These are phyloP conservation scores for Cytospora piceicola DNA, from an alignment of 2,329 filamentous ascomycete genomes.

Conservation along the genomic window DNA sequence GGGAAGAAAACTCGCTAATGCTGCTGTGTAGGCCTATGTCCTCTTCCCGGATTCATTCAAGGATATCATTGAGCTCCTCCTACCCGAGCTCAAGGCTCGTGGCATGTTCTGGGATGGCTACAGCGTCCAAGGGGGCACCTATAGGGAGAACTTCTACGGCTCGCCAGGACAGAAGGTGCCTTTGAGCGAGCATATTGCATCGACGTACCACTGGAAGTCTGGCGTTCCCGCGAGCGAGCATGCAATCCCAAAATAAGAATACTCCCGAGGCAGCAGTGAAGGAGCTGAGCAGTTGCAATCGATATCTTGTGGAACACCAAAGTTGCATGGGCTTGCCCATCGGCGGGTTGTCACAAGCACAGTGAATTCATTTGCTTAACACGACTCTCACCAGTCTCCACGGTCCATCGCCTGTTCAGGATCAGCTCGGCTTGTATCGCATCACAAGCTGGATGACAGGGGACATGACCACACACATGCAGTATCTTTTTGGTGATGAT, in stretches of 20 bases:
- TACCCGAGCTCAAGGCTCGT: constrained; percentile 63
- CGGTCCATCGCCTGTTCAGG: not conserved
- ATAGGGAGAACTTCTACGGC: constrained; percentile 48
- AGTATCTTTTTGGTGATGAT: no score
- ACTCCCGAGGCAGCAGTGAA: not conserved
- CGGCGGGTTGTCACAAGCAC: not conserved
- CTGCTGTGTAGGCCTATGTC: constrained; percentile 45
- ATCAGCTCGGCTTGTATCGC: no score
- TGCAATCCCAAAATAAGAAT: constrained; percentile 33
- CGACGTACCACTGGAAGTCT: constrained; percentile 46
- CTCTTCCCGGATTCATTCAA: constrained; percentile 64
- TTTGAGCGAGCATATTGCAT: constrained; percentile 44
- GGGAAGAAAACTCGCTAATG: constrained; percentile 14
- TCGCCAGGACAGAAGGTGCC: constrained; percentile 41
- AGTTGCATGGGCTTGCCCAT: not conserved
- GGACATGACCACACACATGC: no score
- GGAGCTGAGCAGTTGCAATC: not conserved
- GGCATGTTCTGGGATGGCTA: constrained; percentile 61
- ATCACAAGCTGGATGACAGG: no score
- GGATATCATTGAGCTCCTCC: constrained; percentile 65
- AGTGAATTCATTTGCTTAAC: no score
- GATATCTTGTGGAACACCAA: not conserved
- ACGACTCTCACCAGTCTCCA: not conserved
- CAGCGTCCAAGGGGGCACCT: constrained; percentile 46
- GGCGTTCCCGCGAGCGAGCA: constrained; percentile 37